Base-by-base conservation (phyloP, 441 rosid species). In the Isatis lusitanica region DNA sequence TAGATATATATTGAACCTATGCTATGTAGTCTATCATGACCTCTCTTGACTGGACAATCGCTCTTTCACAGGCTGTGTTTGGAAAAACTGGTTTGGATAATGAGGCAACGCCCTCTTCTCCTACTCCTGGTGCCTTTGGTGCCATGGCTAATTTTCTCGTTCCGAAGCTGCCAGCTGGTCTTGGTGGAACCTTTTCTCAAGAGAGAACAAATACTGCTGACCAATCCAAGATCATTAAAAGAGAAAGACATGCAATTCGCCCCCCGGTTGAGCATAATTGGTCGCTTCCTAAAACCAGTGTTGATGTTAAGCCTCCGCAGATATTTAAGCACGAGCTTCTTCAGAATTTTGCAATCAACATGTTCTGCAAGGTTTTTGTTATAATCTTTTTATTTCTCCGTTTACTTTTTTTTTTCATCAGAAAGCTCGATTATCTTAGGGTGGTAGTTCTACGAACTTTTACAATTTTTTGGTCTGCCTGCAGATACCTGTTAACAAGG, bases 321-420 rank as follows among this genome's bases (percentile, higher is more conserved):
- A 96, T 96, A 82, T 96, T 96, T 85, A 97, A 96, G 84, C 99
- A 96, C 57, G 99, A 93, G 87, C 87, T 96, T 77, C 99, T 96
- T 75, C 99, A 91, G 56, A 89, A 96, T 81, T 96, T 96, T 74
- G 88, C 97, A 65, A 87, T 91, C 79, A 91, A 96, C 83, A 86
- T 93, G 91, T 96, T 96, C 84, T 96, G 99, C 94, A 96, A 96
- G 98, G 99, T 89, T 70, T 62, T 40, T 58, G 10, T 52, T 68
- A 70, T 15, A 33, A 59, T 40, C 68, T 16, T 63, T 59, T 65
- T 39, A 63, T 60, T 43, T 59, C 33, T 51, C 28, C 4, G 4
- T 9, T 51, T 31, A 21, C 21, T 17, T 28, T 13, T n/a, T 24
- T 16, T 12, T 9, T 24, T 13, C 6, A 21, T 9, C 60, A 13